Evolutionary conservation across 495 filamentous ascomycete species (phyloP), one percentile per base, ranked within the genome.

Genomic region (Penicillium alfredii): DNA sequence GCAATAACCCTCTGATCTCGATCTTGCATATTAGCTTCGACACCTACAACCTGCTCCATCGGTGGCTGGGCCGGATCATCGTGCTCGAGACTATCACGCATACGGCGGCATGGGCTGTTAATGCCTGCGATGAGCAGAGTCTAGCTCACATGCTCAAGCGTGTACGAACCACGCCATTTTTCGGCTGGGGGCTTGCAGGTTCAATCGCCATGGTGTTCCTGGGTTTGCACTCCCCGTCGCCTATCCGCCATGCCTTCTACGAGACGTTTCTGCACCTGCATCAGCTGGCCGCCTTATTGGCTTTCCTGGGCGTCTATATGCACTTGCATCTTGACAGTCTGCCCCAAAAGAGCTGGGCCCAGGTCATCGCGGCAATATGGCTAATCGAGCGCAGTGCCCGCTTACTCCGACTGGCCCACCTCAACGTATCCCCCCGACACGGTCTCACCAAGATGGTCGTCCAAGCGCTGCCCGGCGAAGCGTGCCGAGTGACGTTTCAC

Each of bases 41-140:
- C 64, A 94, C 89, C 0, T 96, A 88, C 72, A 97, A 96, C 59
- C 69, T 96, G 17, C 63, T 97, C 18, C 92, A 98, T 59, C 81
- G 92, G 23, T 98, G 92, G 90, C 80, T 97, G 36, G 92, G 90
- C 14, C 83, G 92, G 12, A 80, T 95, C 14, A 77, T 93, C 5
- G 79, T 84, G 12, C 28, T 90, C 9, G 84, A 98, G 57, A 68
- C 79, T 4, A 26, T 95, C 30, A 69, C 79, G 8, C 92, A 97
- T 55, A 83, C 82, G 3, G 30, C 72, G 30, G 81, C 83, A 24
- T 99, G 78, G 74, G 66, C 65, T 30, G 55, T 72, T 53, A 75
- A 80, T 58, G 61, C 64, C 32, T 33, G 48, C 42, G 50, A 60
- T 44, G 61, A 67, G 44, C 47, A 61, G 35, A 46, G 51, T 9